Base-by-base conservation (phyloP, 2,329 filamentous ascomycete genomes). In the Cladosporium sphaerospermum region DNA sequence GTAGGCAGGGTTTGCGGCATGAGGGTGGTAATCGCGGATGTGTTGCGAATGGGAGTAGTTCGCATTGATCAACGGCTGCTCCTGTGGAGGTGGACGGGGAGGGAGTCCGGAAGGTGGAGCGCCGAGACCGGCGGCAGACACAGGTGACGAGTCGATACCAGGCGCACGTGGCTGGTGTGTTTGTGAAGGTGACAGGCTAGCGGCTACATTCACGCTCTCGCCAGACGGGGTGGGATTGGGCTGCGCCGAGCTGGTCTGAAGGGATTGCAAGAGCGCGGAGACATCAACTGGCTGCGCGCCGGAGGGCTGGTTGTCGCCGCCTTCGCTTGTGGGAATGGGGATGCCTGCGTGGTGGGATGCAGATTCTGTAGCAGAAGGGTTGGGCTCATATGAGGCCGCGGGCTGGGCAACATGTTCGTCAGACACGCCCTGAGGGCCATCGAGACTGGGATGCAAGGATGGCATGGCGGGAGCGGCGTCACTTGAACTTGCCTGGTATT, bases 21-120 rank as follows among this genome's bases (percentile, higher is more conserved):
- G 74, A 16, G 75, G 75, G 60, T 78, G 75, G 59, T 74, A 77
- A 37, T 74, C 73, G 57, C 74, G 70, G 54, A 77, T 75, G 61
- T 77, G 73, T 62, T 74, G 71, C 54, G 69, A 71, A 45, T 73
- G 72, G 37, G 69, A 67, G 64, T 76, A 76, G 57, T 75, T 75
- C 41, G 73, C 67, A 57, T 76, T 71, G 46, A 74, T 75, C 54
- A 71, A 64, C 51, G 72, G 71, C 62, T 73, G 72, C 55, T 76
- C 74, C 64, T 76, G 75, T 36, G 74, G 71, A 55, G 74, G 75
- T 41, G 74, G 75, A 56, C 73, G 69, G 36, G 75, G 69, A 61
- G 74, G 75, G 7, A 77, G 73, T 43, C 71, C 68, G 53, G 67
- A 67, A 34, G 72, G 68, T 46, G 69, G 65, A 8, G 59, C 64